Conservation (phyloP, 2,329 filamentous ascomycete species). For the Eutypella sp. region DNA sequence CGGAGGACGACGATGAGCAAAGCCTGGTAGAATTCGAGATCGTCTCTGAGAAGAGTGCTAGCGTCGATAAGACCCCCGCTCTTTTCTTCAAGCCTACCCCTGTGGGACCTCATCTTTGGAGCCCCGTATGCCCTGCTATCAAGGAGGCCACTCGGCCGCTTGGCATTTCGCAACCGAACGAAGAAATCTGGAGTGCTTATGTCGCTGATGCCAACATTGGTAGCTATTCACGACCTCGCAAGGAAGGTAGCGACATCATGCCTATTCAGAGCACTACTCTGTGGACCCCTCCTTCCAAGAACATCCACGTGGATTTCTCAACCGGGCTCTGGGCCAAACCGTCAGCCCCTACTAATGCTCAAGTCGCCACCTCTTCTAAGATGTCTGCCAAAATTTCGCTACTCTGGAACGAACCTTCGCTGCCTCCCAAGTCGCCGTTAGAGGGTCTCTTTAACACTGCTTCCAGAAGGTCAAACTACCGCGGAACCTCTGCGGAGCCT, state of each 20-base stretch:
- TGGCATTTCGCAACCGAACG: conserved; percentile 14
- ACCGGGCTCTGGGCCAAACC: conserved; percentile 2
- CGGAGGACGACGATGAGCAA: conserved; percentile 18
- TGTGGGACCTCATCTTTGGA: conserved; percentile 14
- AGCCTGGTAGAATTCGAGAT: conserved; percentile 15
- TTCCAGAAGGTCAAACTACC: conserved; percentile 18
- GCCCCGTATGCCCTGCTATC: conserved; percentile 7
- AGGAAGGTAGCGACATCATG: conserved; percentile 1
- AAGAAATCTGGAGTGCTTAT: conserved; percentile 4
- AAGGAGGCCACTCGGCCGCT: conserved; percentile 4
- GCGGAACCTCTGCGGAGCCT: conserved; percentile 25
- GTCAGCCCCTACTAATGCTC: background rate
- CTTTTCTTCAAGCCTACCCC: background rate
- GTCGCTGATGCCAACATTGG: background rate
- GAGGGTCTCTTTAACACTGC: conserved; percentile 21
- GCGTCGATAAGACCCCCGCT: conserved; percentile 26
- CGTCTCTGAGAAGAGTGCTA: conserved; percentile 20
- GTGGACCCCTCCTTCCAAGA: conserved; percentile 1
- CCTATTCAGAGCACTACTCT: conserved; percentile 3
- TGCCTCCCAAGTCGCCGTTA: conserved; percentile 1
- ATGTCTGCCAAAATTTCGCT: background rate
- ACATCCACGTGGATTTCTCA: background rate
- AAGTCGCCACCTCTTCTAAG: background rate
- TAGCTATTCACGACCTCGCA: conserved; percentile 1
- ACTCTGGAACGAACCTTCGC: conserved; percentile 14